Evolutionary conservation across 2,329 filamentous ascomycete species (phyloP).

Genomic region (Xylaria sp.): DNA sequence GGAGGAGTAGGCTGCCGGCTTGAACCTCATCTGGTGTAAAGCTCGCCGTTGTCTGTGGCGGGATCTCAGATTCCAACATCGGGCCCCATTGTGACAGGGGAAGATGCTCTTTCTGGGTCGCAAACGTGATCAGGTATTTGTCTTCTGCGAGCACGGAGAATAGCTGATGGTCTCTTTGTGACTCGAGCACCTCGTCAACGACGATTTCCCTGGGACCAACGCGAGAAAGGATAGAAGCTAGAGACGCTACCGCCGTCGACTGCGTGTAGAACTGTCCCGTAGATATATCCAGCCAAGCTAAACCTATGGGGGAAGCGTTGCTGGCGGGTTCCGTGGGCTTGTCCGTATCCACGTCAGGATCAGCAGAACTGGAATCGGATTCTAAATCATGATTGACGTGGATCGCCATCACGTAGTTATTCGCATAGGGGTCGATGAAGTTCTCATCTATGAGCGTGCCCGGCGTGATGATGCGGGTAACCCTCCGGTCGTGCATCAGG

Average conservation of each 20-base stretch:
- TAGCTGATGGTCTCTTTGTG: conserved; percentile 62
- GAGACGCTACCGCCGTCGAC: conserved; percentile 65
- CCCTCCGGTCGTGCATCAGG: conserved; percentile 79
- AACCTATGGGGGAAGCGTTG: conserved; percentile 51
- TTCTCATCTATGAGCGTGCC: conserved; percentile 97
- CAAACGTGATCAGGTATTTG: conserved; percentile 75
- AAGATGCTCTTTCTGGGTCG: conserved; percentile 50
- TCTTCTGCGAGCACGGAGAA: conserved; percentile 74
- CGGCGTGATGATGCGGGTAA: conserved; percentile 87
- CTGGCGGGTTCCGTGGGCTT: conserved; percentile 14
- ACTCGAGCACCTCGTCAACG: conserved; percentile 65
- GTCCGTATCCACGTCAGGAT: not conserved
- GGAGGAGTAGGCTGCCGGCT: conserved; percentile 79
- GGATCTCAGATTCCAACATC: conserved; percentile 76
- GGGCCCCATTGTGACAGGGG: conserved; percentile 68
- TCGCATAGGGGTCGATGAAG: conserved; percentile 92
- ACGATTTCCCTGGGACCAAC: conserved; percentile 86
- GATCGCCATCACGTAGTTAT: conserved; percentile 88
- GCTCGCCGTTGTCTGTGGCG: conserved; percentile 50
- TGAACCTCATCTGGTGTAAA: conserved; percentile 72
- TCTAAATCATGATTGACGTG: conserved; percentile 49
- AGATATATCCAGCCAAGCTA: conserved; percentile 94
- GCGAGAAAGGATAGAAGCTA: conserved; percentile 81
- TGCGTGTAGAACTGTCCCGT: conserved; percentile 95
- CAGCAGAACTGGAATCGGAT: conserved; percentile 23